phyloP scores from a whole-genome alignment of 441 rosid species.

The Eutrema salsugineum region DNA sequence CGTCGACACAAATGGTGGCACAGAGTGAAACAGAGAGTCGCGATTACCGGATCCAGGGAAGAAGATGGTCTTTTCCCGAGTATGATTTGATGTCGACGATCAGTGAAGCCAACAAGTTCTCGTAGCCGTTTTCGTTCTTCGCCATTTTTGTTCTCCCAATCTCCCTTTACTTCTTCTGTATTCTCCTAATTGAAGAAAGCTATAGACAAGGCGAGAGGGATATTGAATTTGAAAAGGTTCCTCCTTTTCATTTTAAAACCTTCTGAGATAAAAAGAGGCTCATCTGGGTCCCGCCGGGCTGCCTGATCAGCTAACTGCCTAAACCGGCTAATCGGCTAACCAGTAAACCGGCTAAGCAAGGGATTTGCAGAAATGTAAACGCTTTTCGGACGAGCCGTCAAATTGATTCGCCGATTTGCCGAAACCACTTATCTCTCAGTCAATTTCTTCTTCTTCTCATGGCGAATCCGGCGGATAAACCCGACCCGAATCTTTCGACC shows the following conservation, averaged over 20 bases:
- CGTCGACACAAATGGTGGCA: not conserved
- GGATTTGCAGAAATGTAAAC: not conserved
- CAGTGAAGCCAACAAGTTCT: conserved; percentile 56
- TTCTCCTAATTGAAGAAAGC: not conserved
- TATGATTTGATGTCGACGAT: conserved; percentile 77
- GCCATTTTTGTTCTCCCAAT: conserved; percentile 24
- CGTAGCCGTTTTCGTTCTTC: conserved; percentile 33
- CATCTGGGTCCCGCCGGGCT: not conserved
- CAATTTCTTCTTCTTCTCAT: not conserved
- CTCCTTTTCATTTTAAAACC: not conserved
- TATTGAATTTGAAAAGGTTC: conserved; percentile 28
- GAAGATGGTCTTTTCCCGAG: conserved; percentile 77
- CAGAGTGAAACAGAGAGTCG: not conserved
- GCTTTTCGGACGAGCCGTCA: not conserved
- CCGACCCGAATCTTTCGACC: conserved; percentile 31
- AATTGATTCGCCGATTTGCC: conserved; percentile 4
- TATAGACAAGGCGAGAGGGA: not conserved
- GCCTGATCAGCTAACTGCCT: not conserved
- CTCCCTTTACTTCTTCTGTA: not conserved
- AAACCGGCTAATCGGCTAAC: not conserved
- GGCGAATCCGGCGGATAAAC: conserved; percentile 29
- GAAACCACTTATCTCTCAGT: not conserved
- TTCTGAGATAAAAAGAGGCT: not conserved
- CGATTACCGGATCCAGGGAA: conserved; percentile 86
- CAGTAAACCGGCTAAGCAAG: not conserved